These are phyloP conservation scores for Pterocarpus santalinus DNA, from an alignment of 306 rosid species.

Conservation along the genomic window DNA sequence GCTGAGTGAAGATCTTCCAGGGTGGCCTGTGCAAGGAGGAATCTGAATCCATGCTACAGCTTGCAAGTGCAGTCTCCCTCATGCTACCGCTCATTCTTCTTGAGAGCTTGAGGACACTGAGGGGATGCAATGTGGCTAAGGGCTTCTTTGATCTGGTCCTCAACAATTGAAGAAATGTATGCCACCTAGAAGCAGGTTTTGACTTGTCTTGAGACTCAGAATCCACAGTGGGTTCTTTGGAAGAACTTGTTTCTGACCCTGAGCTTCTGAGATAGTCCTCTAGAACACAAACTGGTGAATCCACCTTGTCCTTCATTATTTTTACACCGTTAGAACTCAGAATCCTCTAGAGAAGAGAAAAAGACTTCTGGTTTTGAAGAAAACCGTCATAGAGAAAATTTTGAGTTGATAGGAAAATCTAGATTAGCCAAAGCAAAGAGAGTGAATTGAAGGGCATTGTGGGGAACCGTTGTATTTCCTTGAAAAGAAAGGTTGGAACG, in stretches of 20 bases:
- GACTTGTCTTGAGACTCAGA: slow-evolving; percentile 46
- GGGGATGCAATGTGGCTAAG: slow-evolving; percentile 63
- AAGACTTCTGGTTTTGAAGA: too few relatives aligned
- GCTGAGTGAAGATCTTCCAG: slow-evolving; percentile 75
- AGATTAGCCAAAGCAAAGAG: too few relatives aligned
- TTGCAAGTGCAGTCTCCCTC: slow-evolving; percentile 60
- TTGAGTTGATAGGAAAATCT: background rate
- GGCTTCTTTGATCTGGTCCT: slow-evolving; percentile 61
- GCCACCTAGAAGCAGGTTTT: slow-evolving; percentile 58
- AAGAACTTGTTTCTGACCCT: slow-evolving; percentile 68
- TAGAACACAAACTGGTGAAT: slow-evolving; percentile 78
- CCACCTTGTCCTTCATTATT: slow-evolving; percentile 66
- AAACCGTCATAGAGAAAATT: too few relatives aligned
- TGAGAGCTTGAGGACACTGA: slow-evolving; percentile 62
- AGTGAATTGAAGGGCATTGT: too few relatives aligned
- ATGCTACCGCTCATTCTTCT: slow-evolving; percentile 69
- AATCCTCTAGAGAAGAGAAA: background rate
- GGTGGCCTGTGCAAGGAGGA: slow-evolving; percentile 56
- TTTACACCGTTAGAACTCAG: background rate
- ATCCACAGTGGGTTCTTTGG: slow-evolving; percentile 51
- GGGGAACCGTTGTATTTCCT: too few relatives aligned
- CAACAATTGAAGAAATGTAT: slow-evolving; percentile 58
- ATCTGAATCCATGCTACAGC: slow-evolving; percentile 52
- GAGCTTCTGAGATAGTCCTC: slow-evolving; percentile 78
- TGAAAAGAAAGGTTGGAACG: too few relatives aligned